Percentiles rank a stretch among this genome's conserved stretches.
phyloP scores from a whole-genome alignment of 1,284 basidiomycete genomes.

The Microbotryomycetes sp. region DNA sequence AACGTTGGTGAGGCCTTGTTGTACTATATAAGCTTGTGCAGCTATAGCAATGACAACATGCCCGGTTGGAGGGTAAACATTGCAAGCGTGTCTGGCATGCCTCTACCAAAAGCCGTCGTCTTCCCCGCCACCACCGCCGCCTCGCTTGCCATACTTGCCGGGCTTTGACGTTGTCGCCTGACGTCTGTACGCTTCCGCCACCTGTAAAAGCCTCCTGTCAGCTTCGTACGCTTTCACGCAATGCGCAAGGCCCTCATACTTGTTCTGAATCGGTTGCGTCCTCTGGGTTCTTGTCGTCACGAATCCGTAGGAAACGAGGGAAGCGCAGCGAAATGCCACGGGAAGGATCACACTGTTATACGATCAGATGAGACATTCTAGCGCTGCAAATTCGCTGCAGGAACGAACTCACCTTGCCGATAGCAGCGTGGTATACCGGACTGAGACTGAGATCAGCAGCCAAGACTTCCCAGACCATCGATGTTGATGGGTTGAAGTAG shows the following conservation, averaged over 20 bases:
- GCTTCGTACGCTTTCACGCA: not conserved
- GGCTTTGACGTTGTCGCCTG: conserved; percentile 67
- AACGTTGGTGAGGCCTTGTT: conserved; percentile 1
- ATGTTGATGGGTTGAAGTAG: conserved; percentile 34
- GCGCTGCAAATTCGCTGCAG: not conserved
- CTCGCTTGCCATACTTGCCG: conserved; percentile 45
- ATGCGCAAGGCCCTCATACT: conserved; percentile 45
- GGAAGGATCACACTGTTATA: conserved; percentile 56
- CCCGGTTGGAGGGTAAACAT: no score
- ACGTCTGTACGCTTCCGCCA: conserved; percentile 89
- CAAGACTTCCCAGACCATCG: conserved; percentile 91
- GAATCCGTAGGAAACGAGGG: conserved; percentile 81
- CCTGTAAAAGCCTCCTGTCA: conserved; percentile 47
- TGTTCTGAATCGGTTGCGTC: conserved; percentile 89
- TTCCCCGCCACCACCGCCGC: conserved; percentile 52
- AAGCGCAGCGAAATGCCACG: conserved; percentile 92
- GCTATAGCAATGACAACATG: no score
- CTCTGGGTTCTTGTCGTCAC: conserved; percentile 88
- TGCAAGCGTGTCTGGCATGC: no score
- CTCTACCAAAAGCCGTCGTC: conserved; percentile 89
- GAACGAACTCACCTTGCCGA: conserved; percentile 65
- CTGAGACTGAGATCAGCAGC: conserved; percentile 94
- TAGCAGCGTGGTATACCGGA: conserved; percentile 94
- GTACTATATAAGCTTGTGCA: no score
- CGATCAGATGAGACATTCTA: not conserved